These are phyloP conservation scores for Neocatenulostroma microsporum DNA, from an alignment of 2,329 filamentous ascomycete species.

Conservation along the genomic window DNA sequence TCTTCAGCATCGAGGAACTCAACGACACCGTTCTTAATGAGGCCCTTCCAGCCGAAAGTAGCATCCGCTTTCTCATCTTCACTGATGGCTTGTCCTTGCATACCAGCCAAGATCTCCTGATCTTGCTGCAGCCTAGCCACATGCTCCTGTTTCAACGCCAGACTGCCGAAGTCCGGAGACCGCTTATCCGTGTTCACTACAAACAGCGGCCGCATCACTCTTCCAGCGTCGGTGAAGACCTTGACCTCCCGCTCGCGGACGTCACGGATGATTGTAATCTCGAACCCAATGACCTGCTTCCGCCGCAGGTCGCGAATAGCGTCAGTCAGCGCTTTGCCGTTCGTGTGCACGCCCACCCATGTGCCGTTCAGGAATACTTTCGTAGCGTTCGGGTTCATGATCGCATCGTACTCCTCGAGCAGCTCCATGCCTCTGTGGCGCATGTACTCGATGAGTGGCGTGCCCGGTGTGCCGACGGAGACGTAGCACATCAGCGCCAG, in stretches of 20 bases:
- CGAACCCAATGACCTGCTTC: conserved; percentile 75
- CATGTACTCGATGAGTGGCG: conserved; percentile 92
- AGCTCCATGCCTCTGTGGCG: conserved; percentile 92
- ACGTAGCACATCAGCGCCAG: conserved; percentile 97
- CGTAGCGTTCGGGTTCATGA: conserved; percentile 73
- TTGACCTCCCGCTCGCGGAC: conserved; percentile 97
- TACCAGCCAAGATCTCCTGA: conserved; percentile 43
- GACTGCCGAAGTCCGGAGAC: conserved; percentile 64
- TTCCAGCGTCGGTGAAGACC: conserved; percentile 93
- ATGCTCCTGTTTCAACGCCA: conserved; percentile 80
- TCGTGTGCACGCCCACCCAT: conserved; percentile 92
- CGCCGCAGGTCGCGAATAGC: conserved; percentile 39
- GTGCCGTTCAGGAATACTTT: conserved; percentile 98
- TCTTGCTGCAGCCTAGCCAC: conserved; percentile 69
- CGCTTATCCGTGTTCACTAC: conserved; percentile 80
- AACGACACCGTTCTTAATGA: conserved; percentile 76
- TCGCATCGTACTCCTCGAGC: conserved; percentile 73
- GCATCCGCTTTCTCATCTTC: conserved; percentile 50
- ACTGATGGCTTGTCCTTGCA: conserved; percentile 48
- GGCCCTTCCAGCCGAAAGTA: conserved; percentile 80
- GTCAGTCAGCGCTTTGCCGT: conserved; percentile 75
- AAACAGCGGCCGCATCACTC: conserved; percentile 88
- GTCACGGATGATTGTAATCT: conserved; percentile 90
- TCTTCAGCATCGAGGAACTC: conserved; percentile 98
- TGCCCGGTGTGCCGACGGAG: conserved; percentile 84